A percentile compares a stretch with the other conserved stretches of the same genome.
These are phyloP conservation scores for Fusarium nurragi DNA, from an alignment of 2,329 filamentous ascomycete genomes.

Conservation along the genomic window DNA sequence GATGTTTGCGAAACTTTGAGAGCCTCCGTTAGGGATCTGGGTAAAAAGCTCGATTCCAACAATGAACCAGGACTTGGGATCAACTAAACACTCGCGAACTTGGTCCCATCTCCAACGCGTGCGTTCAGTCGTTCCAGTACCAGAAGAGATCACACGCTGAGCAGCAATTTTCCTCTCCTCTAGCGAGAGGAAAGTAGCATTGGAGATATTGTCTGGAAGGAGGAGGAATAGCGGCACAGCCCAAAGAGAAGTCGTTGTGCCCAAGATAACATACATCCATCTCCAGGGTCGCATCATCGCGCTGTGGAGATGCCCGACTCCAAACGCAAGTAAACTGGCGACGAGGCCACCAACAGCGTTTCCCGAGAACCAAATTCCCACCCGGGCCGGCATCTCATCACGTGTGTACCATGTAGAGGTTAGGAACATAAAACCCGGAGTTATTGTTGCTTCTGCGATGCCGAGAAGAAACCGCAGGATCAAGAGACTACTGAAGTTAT, in stretches of 20 bases:
- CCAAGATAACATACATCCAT: conserved; percentile 68
- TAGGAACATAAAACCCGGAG: conserved; percentile 65
- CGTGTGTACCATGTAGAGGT: conserved; percentile 66
- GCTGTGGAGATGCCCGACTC: conserved; percentile 62
- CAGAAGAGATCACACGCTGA: conserved; percentile 58
- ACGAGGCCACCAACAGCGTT: conserved; percentile 60
- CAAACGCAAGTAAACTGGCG: conserved; percentile 63
- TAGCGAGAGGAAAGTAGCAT: conserved; percentile 65
- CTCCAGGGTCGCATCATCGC: conserved; percentile 60
- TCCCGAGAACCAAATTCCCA: conserved; percentile 65
- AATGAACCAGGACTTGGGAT: conserved; percentile 70
- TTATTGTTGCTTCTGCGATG: conserved; percentile 63
- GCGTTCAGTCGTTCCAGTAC: conserved; percentile 62
- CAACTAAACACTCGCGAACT: conserved; percentile 61
- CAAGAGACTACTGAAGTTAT: conserved; percentile 60
- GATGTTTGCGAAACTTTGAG: conserved; percentile 67
- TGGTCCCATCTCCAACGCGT: conserved; percentile 62
- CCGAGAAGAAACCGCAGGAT: conserved; percentile 63
- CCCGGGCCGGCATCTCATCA: conserved; percentile 63
- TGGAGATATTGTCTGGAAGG: conserved; percentile 63
- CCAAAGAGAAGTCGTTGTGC: conserved; percentile 61
- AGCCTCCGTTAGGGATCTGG: conserved; percentile 71
- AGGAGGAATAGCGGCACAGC: conserved; percentile 57
- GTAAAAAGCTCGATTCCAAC: conserved; percentile 62
- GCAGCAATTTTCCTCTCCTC: conserved; percentile 61